These are phyloP conservation scores for Sphenostylis stenocarpa DNA, from an alignment of 306 rosid species.

Conservation along the genomic window DNA sequence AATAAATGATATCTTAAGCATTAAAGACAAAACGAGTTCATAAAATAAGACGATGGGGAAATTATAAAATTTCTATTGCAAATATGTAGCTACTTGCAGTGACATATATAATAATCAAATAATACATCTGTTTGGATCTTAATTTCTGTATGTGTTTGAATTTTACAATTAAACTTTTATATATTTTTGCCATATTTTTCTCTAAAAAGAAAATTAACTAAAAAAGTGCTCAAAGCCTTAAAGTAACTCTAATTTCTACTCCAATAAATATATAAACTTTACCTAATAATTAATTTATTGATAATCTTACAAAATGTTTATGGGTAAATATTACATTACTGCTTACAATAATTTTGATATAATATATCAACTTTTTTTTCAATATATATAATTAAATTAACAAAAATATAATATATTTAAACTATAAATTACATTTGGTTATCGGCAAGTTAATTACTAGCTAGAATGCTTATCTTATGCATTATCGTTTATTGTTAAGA, in stretches of 20 bases:
- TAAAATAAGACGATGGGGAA: background rate
- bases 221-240: background rate
- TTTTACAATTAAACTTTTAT: background rate
- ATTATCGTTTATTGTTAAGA: background rate
- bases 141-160: background rate
- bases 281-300: background rate
- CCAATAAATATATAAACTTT: background rate
- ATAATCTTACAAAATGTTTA: background rate
- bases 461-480: background rate
- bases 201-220: background rate
- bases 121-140: background rate
- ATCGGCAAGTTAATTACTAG: background rate
- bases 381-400: background rate
- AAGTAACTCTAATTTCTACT: no score
- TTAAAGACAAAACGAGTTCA: no score
- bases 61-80: background rate
- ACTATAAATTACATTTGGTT: background rate
- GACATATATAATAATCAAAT: background rate
- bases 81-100: background rate
- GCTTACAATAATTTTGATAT: background rate
- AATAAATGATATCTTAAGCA: background rate
- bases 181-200: background rate
- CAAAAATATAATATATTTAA: background rate
- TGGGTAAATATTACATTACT: background rate
- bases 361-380: background rate